Evolutionary conservation across 129 eudicot genomes (phyloP).

Genomic region (Calendula officinalis): DNA sequence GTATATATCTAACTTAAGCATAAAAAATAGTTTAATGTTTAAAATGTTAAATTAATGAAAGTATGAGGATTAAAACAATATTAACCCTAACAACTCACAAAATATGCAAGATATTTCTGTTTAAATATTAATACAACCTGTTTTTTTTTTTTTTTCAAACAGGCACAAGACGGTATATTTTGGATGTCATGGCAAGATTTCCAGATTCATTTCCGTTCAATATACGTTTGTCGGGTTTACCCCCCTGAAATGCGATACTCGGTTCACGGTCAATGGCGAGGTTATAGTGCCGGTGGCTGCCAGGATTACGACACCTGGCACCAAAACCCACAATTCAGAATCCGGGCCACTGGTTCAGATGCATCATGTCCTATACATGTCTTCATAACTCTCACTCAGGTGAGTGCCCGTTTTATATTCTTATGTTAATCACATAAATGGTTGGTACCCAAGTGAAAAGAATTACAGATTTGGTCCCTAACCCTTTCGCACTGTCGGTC

Average conservation of each 20-base stretch:
- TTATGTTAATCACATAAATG: too few relatives aligned
- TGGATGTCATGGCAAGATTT: conserved; percentile 99
- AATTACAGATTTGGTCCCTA: too few relatives aligned
- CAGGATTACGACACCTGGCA: conserved; percentile 99
- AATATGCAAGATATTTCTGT: not conserved
- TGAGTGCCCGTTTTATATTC: conserved; percentile 16
- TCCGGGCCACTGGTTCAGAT: conserved; percentile 88
- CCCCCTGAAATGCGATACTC: conserved; percentile 98
- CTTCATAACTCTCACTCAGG: conserved; percentile 98
- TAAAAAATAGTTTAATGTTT: too few relatives aligned
- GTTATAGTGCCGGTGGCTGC: conserved; percentile 98
- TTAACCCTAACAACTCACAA: too few relatives aligned
- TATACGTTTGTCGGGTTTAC: conserved; percentile 96
- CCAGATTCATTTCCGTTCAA: conserved; percentile 93
- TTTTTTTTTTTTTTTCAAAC: conserved; percentile 14
- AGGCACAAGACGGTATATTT: conserved; percentile 97
- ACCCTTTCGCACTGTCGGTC: too few relatives aligned
- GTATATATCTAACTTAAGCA: not conserved
- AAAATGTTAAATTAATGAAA: too few relatives aligned
- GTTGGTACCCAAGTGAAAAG: too few relatives aligned
- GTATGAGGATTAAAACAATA: too few relatives aligned
- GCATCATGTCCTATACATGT: conserved; percentile 97
- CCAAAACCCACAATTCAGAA: conserved; percentile 88
- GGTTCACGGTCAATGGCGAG: conserved; percentile 94
- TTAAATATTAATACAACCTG: not conserved